Conservation (phyloP, 257 asterid species). For the Capsicum rhomboideum region DNA sequence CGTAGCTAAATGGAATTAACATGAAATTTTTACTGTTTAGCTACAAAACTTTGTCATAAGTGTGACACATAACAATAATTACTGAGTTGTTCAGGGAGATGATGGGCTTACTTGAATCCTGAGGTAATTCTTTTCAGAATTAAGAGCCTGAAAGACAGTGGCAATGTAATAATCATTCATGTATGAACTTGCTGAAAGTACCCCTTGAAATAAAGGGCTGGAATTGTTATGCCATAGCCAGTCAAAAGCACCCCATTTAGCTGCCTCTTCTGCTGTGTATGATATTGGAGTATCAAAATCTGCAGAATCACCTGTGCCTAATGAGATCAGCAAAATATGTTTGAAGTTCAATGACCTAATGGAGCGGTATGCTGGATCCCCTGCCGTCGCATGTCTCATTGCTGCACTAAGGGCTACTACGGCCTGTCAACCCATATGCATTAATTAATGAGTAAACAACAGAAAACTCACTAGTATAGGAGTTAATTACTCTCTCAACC, state of each 20-base stretch:
- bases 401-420: not conserved
- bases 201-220: not conserved
- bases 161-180: not conserved
- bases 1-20: too few species aligned
- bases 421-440: not conserved
- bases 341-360: not conserved
- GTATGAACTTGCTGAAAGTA: not conserved
- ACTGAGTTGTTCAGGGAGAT: too few species aligned
- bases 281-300: not conserved
- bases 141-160: not conserved
- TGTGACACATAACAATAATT: too few species aligned
- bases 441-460: too few species aligned
- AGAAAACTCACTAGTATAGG: too few species aligned
- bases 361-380: not conserved
- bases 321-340: not conserved
- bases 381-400: not conserved
- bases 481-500: too few species aligned
- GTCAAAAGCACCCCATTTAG: slow-evolving; percentile 5
- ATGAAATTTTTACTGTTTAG: too few species aligned
- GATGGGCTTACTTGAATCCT: not conserved
- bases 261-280: not conserved
- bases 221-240: not conserved
- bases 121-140: slow-evolving; percentile 6
- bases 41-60: too few species aligned
- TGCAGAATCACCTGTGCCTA: slow-evolving; percentile 1